Evolutionary conservation across 805 yeast species (phyloP).

Genomic region (Yamadazyma kitorensis): DNA sequence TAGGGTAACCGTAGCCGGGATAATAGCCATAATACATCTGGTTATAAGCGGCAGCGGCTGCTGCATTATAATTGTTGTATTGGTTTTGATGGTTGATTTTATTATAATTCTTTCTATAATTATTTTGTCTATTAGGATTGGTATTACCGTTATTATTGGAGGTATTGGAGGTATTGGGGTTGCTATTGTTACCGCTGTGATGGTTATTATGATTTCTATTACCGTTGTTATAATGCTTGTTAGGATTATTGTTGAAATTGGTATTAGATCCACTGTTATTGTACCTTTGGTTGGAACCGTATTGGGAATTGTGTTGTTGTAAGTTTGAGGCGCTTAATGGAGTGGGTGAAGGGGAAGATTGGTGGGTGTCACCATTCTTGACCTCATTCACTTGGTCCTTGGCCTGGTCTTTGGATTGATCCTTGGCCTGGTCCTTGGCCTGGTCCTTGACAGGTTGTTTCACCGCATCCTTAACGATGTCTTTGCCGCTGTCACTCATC

Average conservation of each 20-base stretch:
- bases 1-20: conserved; percentile 23
- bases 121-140: conserved; percentile 17
- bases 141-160: conserved; percentile 13
- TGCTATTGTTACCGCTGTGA: conserved; percentile 10
- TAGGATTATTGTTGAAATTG: conserved; percentile 4
- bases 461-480: too few relatives aligned
- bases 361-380: too few relatives aligned
- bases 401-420: too few relatives aligned
- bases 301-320: conserved; percentile 14
- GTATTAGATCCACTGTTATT: conserved; percentile 1
- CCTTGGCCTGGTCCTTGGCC: too few relatives aligned
- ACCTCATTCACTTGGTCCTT: too few relatives aligned
- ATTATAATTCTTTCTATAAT: conserved; percentile 11
- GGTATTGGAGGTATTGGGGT: conserved; percentile 3
- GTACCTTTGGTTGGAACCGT: conserved; percentile 6
- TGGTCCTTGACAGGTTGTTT: too few relatives aligned
- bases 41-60: conserved; percentile 13
- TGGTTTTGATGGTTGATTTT: conserved; percentile 19
- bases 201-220: conserved; percentile 15
- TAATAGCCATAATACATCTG: conserved; percentile 23
- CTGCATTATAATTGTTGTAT: conserved; percentile 19
- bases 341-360: conserved; percentile 6
- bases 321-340: conserved; percentile 14
- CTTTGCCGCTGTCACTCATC: too few relatives aligned
- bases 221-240: conserved; percentile 1